These are phyloP conservation scores for Rhodomyrtus tomentosa DNA, from an alignment of 345 rosid genomes.

Conservation along the genomic window DNA sequence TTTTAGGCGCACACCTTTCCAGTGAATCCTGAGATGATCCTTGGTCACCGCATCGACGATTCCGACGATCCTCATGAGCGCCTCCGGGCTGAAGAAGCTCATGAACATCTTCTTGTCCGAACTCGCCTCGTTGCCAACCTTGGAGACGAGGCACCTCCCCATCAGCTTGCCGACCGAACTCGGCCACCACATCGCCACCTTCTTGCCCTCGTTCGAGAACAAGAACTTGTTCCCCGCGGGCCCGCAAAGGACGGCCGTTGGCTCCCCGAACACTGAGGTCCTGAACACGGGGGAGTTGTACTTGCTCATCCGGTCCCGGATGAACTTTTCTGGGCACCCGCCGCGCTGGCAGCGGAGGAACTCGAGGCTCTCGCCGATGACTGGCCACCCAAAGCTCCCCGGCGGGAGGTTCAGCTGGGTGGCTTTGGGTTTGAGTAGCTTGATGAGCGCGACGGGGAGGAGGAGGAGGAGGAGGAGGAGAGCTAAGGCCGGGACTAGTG, in stretches of 20 bases:
- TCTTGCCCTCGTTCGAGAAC: neutral
- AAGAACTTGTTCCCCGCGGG: constrained; percentile 1
- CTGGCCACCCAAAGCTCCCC: neutral
- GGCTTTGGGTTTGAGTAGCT: neutral
- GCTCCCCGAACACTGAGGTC: neutral
- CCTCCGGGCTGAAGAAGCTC: neutral
- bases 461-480: neutral
- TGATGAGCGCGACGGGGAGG: neutral
- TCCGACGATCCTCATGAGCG: neutral
- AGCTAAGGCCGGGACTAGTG: neutral
- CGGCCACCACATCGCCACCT: constrained; percentile 2
- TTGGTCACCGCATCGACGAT: neutral
- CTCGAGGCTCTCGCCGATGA: neutral
- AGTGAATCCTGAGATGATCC: constrained; percentile 1
- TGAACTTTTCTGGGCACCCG: neutral
- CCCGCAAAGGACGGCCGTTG: neutral
- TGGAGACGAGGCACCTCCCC: neutral
- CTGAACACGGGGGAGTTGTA: neutral
- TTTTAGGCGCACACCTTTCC: constrained; percentile 2
- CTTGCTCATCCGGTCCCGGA: neutral
- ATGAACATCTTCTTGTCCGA: neutral
- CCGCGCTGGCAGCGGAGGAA: neutral
- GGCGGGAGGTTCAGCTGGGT: neutral
- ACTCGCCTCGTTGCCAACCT: neutral
- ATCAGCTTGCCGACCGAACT: neutral